Conservation (phyloP, 1,139 yeast genomes). For the Geotrichum carabidarum region DNA sequence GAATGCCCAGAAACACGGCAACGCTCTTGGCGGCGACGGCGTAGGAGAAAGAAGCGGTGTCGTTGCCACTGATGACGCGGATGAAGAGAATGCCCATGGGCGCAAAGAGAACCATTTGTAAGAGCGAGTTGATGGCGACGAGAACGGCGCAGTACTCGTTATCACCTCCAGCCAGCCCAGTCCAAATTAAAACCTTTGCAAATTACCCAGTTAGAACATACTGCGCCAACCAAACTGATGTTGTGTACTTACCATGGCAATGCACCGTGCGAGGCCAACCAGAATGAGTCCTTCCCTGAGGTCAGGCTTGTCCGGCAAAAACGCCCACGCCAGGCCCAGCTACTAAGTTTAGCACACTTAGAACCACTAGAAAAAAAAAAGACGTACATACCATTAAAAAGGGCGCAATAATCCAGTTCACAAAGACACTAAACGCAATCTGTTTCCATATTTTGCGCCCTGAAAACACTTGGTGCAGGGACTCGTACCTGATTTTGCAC, state of each 20-base stretch:
- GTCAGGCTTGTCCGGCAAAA: slow-evolving; percentile 47
- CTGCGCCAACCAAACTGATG: no score
- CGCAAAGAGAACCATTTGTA: slow-evolving; percentile 53
- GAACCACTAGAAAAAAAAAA: background rate
- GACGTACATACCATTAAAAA: slow-evolving; percentile 44
- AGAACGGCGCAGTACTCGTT: slow-evolving; percentile 49
- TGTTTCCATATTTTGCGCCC: slow-evolving; percentile 35
- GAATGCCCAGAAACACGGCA: slow-evolving; percentile 53
- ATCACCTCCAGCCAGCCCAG: slow-evolving; percentile 53
- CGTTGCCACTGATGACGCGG: slow-evolving; percentile 23
- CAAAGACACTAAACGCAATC: slow-evolving; percentile 41
- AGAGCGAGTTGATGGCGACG: slow-evolving; percentile 49
- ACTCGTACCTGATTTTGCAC: slow-evolving; percentile 52
- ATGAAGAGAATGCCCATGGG: slow-evolving; percentile 48
- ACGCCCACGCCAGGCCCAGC: slow-evolving; percentile 51
- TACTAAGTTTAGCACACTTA: background rate
- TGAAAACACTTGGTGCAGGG: slow-evolving; percentile 30
- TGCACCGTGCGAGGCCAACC: slow-evolving; percentile 59
- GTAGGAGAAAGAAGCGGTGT: slow-evolving; percentile 35
- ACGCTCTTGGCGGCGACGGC: slow-evolving; percentile 49
- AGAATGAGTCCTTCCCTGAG: slow-evolving; percentile 52
- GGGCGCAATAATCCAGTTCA: slow-evolving; percentile 58
- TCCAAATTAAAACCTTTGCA: slow-evolving; percentile 47
- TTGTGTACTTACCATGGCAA: slow-evolving; percentile 54
- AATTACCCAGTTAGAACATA: no score